phyloP scores from a whole-genome alignment of 345 rosid genomes.

The Clausena lansium region DNA sequence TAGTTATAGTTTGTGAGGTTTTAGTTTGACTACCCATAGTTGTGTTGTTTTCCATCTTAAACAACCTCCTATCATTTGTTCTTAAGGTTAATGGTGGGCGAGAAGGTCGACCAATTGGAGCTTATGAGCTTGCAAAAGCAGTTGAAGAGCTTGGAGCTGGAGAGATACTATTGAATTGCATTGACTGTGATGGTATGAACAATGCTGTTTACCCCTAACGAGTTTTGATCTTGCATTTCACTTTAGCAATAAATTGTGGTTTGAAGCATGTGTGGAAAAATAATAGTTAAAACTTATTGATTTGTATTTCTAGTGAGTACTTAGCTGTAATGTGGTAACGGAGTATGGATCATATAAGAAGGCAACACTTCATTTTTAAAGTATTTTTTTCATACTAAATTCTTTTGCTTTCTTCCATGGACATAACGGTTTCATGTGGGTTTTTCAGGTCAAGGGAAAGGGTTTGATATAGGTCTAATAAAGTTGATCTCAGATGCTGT shows the following conservation, averaged over 20 bases:
- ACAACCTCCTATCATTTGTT: conserved; percentile 5
- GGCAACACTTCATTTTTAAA: background rate
- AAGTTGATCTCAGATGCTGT: conserved; percentile 87
- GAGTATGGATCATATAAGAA: background rate
- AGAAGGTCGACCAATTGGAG: conserved; percentile 96
- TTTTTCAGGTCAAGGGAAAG: conserved; percentile 92
- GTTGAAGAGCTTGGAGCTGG: conserved; percentile 98
- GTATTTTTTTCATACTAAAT: background rate
- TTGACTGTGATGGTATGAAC: conserved; percentile 84
- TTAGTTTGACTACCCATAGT: background rate
- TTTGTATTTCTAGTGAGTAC: background rate
- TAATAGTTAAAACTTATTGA: background rate
- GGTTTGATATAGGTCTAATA: conserved; percentile 75
- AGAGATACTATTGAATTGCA: conserved; percentile 92
- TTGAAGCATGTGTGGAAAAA: background rate
- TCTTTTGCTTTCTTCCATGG: background rate
- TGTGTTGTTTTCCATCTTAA: conserved; percentile 7
- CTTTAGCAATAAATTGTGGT: background rate
- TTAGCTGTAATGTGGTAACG: background rate
- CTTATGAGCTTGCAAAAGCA: conserved; percentile 94
- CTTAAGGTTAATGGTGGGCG: conserved; percentile 89
- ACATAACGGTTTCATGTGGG: background rate
- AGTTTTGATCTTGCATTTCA: background rate
- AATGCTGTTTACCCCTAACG: background rate
- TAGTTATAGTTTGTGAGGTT: background rate